Percentiles rank a stretch among this genome's conserved stretches.
These are phyloP conservation scores for Chenopodium suecicum DNA, from an alignment of 148 eudicot genomes.

Conservation along the genomic window DNA sequence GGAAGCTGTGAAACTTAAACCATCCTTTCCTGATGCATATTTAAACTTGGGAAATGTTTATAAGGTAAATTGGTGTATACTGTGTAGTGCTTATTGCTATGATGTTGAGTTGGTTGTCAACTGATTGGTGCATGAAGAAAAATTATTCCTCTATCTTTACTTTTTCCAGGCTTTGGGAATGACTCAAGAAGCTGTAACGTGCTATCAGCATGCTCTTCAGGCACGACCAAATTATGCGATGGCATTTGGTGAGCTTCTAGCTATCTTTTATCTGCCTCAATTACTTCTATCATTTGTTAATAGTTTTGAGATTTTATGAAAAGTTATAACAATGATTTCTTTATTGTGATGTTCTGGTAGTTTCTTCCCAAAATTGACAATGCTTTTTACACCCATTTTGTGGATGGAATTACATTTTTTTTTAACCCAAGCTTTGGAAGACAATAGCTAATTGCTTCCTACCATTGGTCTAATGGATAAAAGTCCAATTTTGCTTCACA, in stretches of 20 bases:
- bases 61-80: slow-evolving; percentile 54
- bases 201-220: slow-evolving; percentile 87
- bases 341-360: background rate
- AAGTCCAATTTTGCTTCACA: too few species aligned
- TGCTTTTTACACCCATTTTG: background rate
- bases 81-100: background rate
- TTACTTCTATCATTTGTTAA: background rate
- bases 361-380: slow-evolving; percentile 1
- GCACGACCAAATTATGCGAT: slow-evolving; percentile 81
- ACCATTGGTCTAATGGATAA: too few species aligned
- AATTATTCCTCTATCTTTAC: background rate
- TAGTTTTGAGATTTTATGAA: too few species aligned
- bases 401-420: background rate
- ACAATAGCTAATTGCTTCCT: too few species aligned
- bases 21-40: slow-evolving; percentile 84
- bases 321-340: too few species aligned
- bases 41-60: slow-evolving; percentile 85
- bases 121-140: slow-evolving; percentile 8
- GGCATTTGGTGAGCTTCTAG: slow-evolving; percentile 74
- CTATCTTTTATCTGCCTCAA: background rate
- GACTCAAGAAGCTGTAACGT: slow-evolving; percentile 79
- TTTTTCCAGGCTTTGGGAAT: slow-evolving; percentile 76
- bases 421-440: background rate
- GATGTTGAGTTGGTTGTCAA: slow-evolving; percentile 9
- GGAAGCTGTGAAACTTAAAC: slow-evolving; percentile 93